phyloP scores from a whole-genome alignment of 176 grass and related monocot genomes.

The Alloteropsis semialata region DNA sequence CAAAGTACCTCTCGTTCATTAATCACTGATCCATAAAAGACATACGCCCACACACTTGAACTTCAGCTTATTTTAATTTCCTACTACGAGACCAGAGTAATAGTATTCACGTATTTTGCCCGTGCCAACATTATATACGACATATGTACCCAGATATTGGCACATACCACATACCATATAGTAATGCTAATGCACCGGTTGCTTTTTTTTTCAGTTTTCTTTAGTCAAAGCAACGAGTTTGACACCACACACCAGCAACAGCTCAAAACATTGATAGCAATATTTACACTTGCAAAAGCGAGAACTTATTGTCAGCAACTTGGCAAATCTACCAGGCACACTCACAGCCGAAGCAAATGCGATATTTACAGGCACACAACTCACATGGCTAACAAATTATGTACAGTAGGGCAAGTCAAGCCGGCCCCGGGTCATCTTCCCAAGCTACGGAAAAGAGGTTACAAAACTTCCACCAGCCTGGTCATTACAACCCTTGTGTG shows the following conservation, averaged over 20 bases:
- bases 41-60: too few relatives aligned
- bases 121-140: neutral
- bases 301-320: neutral
- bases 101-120: neutral
- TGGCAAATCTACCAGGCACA: neutral
- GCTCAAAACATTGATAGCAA: neutral
- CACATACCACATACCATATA: neutral
- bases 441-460: neutral
- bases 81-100: neutral
- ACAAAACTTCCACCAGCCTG: conserved; percentile 37
- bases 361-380: conserved; percentile 30
- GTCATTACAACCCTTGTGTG: conserved; percentile 28
- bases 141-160: neutral
- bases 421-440: neutral
- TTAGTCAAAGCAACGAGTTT: neutral
- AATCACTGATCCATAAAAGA: too few relatives aligned
- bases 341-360: neutral
- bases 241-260: neutral
- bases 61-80: neutral
- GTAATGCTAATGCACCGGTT: neutral
- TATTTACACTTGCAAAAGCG: conserved; percentile 30
- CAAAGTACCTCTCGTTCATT: too few relatives aligned
- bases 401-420: neutral
- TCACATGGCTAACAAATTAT: conserved; percentile 26
- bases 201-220: neutral